Evolutionary conservation across 768 basidiomycete genomes (phyloP).

Genomic region (Trametes cinnabarina): DNA sequence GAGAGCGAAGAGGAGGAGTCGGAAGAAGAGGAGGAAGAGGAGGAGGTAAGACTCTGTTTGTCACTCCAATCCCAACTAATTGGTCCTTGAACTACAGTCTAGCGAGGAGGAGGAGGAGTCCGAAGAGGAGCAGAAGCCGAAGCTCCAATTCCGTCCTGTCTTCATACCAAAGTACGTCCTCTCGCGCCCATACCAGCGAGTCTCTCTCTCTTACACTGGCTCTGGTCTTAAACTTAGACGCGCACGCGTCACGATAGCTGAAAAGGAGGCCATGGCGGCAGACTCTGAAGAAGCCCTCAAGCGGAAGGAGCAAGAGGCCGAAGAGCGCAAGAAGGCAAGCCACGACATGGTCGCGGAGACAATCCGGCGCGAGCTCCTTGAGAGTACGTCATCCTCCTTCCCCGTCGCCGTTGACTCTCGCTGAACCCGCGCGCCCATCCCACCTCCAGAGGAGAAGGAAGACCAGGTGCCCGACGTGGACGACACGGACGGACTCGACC

Average conservation of each 20-base stretch:
- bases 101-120: slow-evolving; percentile 79
- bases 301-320: slow-evolving; percentile 70
- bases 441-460: slow-evolving; percentile 79
- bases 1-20: slow-evolving; percentile 47
- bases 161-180: slow-evolving; percentile 89
- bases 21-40: slow-evolving; percentile 35
- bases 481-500: slow-evolving; percentile 92
- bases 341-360: slow-evolving; percentile 94
- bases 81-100: slow-evolving; percentile 46
- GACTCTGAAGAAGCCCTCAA: slow-evolving; percentile 74
- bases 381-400: slow-evolving; percentile 59
- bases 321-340: slow-evolving; percentile 82
- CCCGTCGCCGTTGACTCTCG: not conserved
- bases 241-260: slow-evolving; percentile 68
- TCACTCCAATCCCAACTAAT: slow-evolving; percentile 6
- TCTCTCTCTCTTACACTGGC: not conserved
- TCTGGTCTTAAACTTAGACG: slow-evolving; percentile 45
- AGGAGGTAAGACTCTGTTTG: slow-evolving; percentile 42
- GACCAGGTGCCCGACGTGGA: slow-evolving; percentile 84
- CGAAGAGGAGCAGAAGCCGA: slow-evolving; percentile 76
- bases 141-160: slow-evolving; percentile 83
- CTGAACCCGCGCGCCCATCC: not conserved
- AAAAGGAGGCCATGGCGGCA: slow-evolving; percentile 62
- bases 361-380: slow-evolving; percentile 85
- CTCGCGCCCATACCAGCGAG: not conserved